Evolutionary conservation across 2,329 filamentous ascomycete genomes (phyloP), one percentile per base, ranked within the genome.

Genomic region (Lecanicillium sp.): DNA sequence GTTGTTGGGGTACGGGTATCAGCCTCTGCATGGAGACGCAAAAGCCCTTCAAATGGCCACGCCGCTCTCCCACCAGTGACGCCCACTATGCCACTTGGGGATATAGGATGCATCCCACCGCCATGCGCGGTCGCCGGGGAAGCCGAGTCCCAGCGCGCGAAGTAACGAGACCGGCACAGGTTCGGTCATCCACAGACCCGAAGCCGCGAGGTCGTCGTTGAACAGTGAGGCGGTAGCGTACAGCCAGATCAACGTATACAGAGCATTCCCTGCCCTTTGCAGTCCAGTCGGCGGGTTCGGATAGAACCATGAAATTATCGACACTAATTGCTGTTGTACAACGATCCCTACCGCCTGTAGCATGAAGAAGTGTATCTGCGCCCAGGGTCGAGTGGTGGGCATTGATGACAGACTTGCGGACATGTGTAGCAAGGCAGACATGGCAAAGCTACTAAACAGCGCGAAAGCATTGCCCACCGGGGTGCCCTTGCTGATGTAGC

Each of bases 131-230:
- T 86, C 81, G 0, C 75, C 78, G 15, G 72, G 64, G 1, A 69
- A 67, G 0, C 84, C 86, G 27, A 84, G 69, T 0, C 86, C 84
- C 14, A 90, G 27, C 2, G 75, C 78, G 21, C 88, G 73, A n/a
- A 90, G 60, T 1, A 76, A 60, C 46, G 87, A 94, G 8, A 91
- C 54, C 0, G 90, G 88, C n/a, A 95, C 67, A 0, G 89, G 88
- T 64, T 96, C 89, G 52, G 81, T 81, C 12, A 94, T 65, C 86
- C 87, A 95, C 0, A 95, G 59, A 0, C 87, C 89, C 1, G 81
- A 77, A 10, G 75, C 72, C 0, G 83, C 77, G 61, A 95, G 82
- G 58, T 96, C 90, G 60, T 95, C 81, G 10, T 81, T 71, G n/a
- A 95, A 72, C 29, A 82, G 62, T 33, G 72, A 72, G 1, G 77